A percentile compares a stretch with the other conserved stretches of the same genome.
Evolutionary conservation across 441 rosid species (phyloP).

Genomic region (Populus tomentosa): DNA sequence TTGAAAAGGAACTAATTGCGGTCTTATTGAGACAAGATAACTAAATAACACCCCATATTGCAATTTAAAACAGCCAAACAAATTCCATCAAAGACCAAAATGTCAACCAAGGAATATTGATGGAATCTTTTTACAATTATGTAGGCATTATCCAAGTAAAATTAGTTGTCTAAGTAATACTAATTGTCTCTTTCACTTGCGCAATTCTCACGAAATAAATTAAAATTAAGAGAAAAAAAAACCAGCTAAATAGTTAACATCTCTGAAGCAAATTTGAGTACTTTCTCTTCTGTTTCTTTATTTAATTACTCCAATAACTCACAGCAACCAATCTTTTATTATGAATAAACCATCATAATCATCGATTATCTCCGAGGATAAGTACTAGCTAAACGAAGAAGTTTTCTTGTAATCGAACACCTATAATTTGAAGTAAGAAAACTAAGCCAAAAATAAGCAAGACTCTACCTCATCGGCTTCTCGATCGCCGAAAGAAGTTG

Average conservation of each 20-base stretch:
- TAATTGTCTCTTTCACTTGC: neutral
- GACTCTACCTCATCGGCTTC: conserved; percentile 66
- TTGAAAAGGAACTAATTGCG: neutral
- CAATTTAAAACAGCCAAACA: neutral
- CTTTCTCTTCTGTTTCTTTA: neutral
- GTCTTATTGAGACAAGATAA: neutral
- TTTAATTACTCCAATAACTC: neutral
- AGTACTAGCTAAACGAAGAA: too few species aligned
- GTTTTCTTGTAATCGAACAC: too few species aligned
- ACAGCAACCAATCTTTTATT: neutral
- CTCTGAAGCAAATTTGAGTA: neutral
- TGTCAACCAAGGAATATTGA: neutral
- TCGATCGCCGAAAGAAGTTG: conserved; percentile 33
- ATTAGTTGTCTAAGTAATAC: neutral
- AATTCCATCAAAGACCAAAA: neutral
- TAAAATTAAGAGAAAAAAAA: neutral
- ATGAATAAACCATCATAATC: neutral
- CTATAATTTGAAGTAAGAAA: too few species aligned
- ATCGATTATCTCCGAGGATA: neutral
- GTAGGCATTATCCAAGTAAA: neutral
- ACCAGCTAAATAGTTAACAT: neutral
- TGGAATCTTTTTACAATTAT: neutral
- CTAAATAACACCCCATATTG: neutral
- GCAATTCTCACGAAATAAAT: neutral
- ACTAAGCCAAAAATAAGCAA: neutral